Percentiles rank a stretch among this genome's conserved stretches.
Conservation (phyloP, 805 yeast species). For the Ogataea paraovalis region DNA sequence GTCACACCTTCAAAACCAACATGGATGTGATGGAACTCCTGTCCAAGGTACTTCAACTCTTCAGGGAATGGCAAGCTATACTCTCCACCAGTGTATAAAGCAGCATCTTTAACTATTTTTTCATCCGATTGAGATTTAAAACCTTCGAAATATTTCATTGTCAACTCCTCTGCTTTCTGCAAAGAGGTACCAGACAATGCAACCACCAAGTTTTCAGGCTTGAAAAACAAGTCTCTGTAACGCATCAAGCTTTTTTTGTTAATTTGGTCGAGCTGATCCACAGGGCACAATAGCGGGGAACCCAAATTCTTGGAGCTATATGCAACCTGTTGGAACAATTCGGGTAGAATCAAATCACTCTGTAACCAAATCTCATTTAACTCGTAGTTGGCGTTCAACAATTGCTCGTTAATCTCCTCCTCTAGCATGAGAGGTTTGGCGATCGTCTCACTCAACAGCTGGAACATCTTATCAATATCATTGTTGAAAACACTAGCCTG, state of each 20-base stretch:
- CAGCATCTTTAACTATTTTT: conserved; percentile 32
- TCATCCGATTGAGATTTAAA: conserved; percentile 37
- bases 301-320: conserved; percentile 73
- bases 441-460: conserved; percentile 73
- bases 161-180: conserved; percentile 60
- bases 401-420: conserved; percentile 71
- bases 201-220: conserved; percentile 77
- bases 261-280: conserved; percentile 56
- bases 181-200: conserved; percentile 85
- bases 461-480: conserved; percentile 77
- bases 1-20: conserved; percentile 87
- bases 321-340: conserved; percentile 82
- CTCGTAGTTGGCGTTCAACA: conserved; percentile 73
- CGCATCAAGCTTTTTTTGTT: conserved; percentile 45
- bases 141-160: conserved; percentile 59
- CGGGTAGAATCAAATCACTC: conserved; percentile 84
- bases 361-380: conserved; percentile 76
- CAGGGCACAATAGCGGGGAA: conserved; percentile 78
- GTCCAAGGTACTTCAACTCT: conserved; percentile 58
- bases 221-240: conserved; percentile 64
- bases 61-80: conserved; percentile 47
- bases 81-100: conserved; percentile 61
- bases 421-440: conserved; percentile 62
- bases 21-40: conserved; percentile 81
- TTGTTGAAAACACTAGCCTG: conserved; percentile 92